These are phyloP conservation scores for Diplocarpon mali DNA, from an alignment of 2,329 filamentous ascomycete species.

Conservation along the genomic window DNA sequence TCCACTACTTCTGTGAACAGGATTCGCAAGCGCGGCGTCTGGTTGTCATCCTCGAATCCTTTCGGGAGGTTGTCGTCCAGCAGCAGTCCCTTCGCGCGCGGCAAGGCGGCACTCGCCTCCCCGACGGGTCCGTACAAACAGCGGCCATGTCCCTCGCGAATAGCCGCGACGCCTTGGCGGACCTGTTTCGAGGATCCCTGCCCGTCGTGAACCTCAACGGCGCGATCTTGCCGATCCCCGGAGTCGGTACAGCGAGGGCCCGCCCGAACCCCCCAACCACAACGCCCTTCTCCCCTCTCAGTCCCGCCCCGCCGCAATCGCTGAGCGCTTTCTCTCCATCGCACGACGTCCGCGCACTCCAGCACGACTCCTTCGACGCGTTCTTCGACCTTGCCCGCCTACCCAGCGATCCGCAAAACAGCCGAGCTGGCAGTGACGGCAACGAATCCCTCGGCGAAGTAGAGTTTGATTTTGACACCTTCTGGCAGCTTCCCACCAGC, in stretches of 20 bases:
- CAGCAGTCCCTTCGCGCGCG: constrained; percentile 6
- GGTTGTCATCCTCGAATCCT: constrained; percentile 38
- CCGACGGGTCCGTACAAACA: not conserved
- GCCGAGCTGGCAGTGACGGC: constrained; percentile 5
- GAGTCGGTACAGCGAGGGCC: not conserved
- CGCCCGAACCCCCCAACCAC: not conserved
- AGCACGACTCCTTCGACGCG: constrained; percentile 7
- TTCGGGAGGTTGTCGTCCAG: constrained; percentile 31
- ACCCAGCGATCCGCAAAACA: constrained; percentile 4
- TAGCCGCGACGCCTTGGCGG: constrained; percentile 7
- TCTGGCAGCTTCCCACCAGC: constrained; percentile 14
- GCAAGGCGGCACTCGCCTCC: constrained; percentile 1
- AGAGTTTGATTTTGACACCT: constrained; percentile 19
- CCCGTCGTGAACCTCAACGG: not conserved
- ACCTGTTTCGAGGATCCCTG: constrained; percentile 1
- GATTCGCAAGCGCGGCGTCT: constrained; percentile 41
- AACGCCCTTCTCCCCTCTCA: not conserved
- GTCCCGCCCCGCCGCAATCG: not conserved
- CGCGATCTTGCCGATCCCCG: not conserved
- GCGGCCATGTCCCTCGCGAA: constrained; percentile 1
- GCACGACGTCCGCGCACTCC: not conserved
- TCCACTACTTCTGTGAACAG: constrained; percentile 36
- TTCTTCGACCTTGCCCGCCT: constrained; percentile 12
- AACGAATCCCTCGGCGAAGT: constrained; percentile 13
- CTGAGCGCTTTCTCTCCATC: not conserved